Evolutionary conservation across 176 grass and related monocot genomes (phyloP).

Genomic region (Thinopyrum elongatum): DNA sequence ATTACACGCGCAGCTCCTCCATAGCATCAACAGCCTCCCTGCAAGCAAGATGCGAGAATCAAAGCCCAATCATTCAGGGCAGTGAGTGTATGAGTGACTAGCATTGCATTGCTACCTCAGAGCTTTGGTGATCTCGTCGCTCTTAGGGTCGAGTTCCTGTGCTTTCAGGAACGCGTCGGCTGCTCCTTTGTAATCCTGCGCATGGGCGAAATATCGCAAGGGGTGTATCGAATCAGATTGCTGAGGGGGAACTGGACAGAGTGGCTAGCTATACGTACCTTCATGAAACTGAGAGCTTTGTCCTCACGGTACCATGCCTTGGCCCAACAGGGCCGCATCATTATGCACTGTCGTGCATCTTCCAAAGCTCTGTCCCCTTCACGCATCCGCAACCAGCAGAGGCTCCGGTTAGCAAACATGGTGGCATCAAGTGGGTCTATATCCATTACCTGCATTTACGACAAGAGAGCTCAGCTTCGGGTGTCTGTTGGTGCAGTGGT

Average conservation of each 20-base stretch:
- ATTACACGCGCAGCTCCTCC: not conserved
- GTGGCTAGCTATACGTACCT: not conserved
- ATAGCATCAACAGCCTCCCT: not conserved
- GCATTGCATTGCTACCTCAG: not conserved
- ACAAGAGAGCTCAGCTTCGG: not conserved
- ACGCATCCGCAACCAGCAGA: not conserved
- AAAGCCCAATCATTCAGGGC: not conserved
- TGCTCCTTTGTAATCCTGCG: not conserved
- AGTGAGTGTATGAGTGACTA: too few species aligned
- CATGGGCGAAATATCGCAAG: not conserved
- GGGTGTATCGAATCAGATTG: not conserved
- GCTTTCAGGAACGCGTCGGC: not conserved
- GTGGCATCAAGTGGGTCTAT: not conserved
- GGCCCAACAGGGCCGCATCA: not conserved
- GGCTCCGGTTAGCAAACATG: not conserved
- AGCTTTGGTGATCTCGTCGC: not conserved
- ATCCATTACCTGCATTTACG: not conserved
- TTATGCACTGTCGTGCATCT: not conserved
- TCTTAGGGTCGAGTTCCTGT: not conserved
- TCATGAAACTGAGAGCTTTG: not conserved
- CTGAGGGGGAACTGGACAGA: not conserved
- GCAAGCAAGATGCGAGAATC: not conserved
- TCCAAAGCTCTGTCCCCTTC: not conserved
- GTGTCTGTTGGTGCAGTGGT: not conserved
- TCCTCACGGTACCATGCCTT: constrained; percentile 11